Evolutionary conservation across 2,329 filamentous ascomycete genomes (phyloP).

Genomic region (Incumbomyces lentus): DNA sequence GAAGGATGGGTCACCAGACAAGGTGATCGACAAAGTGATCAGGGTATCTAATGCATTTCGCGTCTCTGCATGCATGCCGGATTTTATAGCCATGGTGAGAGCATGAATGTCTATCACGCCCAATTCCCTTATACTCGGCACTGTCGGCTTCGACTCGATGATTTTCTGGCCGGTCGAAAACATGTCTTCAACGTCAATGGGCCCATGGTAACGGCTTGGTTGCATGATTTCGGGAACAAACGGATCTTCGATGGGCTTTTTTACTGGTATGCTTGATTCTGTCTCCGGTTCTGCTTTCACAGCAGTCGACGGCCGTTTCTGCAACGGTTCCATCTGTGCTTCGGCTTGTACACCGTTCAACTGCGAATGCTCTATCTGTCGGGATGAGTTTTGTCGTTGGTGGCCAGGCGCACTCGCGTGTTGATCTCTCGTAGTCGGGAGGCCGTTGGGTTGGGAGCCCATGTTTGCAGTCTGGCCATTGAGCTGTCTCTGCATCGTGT

Average conservation of each 20-base stretch:
- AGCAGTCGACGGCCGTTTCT: conserved; percentile 17
- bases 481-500: conserved; percentile 20
- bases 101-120: conserved; percentile 85
- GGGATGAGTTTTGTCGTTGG: conserved; percentile 21
- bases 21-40: conserved; percentile 58
- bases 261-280: conserved; percentile 25
- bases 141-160: conserved; percentile 58
- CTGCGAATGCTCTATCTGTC: conserved; percentile 21
- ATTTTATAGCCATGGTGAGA: conserved; percentile 79
- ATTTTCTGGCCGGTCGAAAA: conserved; percentile 57
- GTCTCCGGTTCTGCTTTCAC: conserved; percentile 26
- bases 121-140: conserved; percentile 65
- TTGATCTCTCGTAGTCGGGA: conserved; percentile 24
- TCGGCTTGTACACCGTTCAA: conserved; percentile 17
- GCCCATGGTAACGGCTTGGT: conserved; percentile 53
- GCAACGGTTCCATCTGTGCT: conserved; percentile 12
- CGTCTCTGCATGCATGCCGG: conserved; percentile 81
- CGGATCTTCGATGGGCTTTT: conserved; percentile 32
- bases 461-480: conserved; percentile 20
- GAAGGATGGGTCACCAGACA: conserved; percentile 55
- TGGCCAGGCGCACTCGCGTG: conserved; percentile 25
- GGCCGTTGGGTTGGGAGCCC: conserved; percentile 27
- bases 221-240: conserved; percentile 39
- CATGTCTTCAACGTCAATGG: conserved; percentile 58
- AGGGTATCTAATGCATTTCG: conserved; percentile 79